These are phyloP conservation scores for Cladophialophora chaetospira DNA, from an alignment of 2,329 filamentous ascomycete genomes.

Conservation along the genomic window DNA sequence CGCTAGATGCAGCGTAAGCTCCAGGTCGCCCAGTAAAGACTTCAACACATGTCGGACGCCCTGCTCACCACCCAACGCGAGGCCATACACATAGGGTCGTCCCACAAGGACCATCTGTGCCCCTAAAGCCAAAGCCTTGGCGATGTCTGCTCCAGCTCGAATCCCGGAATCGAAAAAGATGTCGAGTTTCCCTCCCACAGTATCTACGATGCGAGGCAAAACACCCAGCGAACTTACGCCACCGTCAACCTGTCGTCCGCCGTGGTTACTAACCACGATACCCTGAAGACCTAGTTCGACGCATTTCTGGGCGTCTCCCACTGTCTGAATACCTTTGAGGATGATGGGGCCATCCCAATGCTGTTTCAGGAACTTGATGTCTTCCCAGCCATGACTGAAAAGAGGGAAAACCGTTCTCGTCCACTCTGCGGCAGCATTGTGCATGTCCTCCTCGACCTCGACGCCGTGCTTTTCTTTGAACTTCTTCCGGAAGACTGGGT, in stretches of 20 bases:
- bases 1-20: slow-evolving; percentile 27
- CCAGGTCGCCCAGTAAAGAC: slow-evolving; percentile 23
- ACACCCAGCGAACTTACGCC: slow-evolving; percentile 49
- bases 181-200: slow-evolving; percentile 38
- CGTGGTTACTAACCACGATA: slow-evolving; percentile 54
- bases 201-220: slow-evolving; percentile 57
- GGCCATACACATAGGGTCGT: slow-evolving; percentile 53
- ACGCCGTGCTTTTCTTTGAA: slow-evolving; percentile 55
- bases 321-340: slow-evolving; percentile 57
- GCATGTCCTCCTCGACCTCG: slow-evolving; percentile 50
- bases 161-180: slow-evolving; percentile 53
- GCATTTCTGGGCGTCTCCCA: slow-evolving; percentile 43
- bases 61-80: slow-evolving; percentile 57
- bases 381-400: slow-evolving; percentile 54
- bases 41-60: slow-evolving; percentile 51
- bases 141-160: slow-evolving; percentile 49
- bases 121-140: slow-evolving; percentile 53
- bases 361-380: slow-evolving; percentile 59
- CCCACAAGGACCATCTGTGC: slow-evolving; percentile 58
- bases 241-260: slow-evolving; percentile 53
- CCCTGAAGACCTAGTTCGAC: slow-evolving; percentile 47
- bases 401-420: slow-evolving; percentile 56
- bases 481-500: slow-evolving; percentile 62
- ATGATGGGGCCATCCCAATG: slow-evolving; percentile 61
- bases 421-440: slow-evolving; percentile 58